Base-by-base conservation (phyloP, 257 asterid species). In the Penstemon davidsonii region DNA sequence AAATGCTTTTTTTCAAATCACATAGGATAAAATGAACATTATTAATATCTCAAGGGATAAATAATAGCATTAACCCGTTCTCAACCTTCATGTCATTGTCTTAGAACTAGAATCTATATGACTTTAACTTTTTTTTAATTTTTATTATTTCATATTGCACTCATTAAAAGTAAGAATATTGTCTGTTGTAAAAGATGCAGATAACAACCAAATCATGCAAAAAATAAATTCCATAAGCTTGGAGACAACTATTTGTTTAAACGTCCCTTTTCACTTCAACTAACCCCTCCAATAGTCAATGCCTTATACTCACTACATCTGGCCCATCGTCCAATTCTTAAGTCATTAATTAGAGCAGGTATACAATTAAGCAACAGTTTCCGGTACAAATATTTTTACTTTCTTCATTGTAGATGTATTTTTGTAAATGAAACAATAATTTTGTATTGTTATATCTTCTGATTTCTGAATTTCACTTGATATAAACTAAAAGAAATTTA, bases 241-340 rank as follows among this genome's bases (percentile, higher is more conserved):
- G 10, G 33, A 37, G 60, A 57, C 52, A 68, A 56, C 43, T 47
- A 72, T 74, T 79, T 66, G 80, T 79, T 79, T 56, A 68, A 43
- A 65, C 19, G 80, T 79, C 80, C 33, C 66, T 75, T 66, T 78
- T 66, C 50, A 4, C 63, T 42, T 54, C 33, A 78, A 73, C 82
- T 54, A 73, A 78, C 69, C 45, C 39, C 3, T 19, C 37, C 7
- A 62, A 62, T 62, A 62, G 67, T 62, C 67, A 62, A 62, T 66
- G 72, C 79, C 75, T 71, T 71, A 65, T 44, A 50, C 53, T 64
- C 68, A 38, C 49, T 62, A 15, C 52, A 41, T 60, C 67, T 58
- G 19, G 18, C 49, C 72, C 39, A 73, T 36, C 60, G 9, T 49
- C 55, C 19, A 68, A 40, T 64, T 53, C 47, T 49, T 9, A 42